These are phyloP conservation scores for Vitis riparia DNA, from an alignment of 164 flowering plant species.

Conservation along the genomic window DNA sequence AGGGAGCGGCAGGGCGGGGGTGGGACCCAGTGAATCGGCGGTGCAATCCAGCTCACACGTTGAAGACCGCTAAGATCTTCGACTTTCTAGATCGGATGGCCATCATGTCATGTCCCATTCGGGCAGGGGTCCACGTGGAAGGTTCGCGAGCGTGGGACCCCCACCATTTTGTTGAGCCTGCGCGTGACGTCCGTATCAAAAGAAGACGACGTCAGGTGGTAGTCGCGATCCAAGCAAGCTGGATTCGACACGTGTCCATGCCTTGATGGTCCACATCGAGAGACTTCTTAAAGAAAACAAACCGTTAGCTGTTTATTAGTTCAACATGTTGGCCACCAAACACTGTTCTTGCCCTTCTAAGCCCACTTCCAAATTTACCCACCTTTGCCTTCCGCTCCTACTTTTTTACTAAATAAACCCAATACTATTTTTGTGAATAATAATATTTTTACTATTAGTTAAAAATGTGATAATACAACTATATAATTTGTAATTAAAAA, in stretches of 20 bases:
- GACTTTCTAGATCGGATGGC: conserved; percentile 3
- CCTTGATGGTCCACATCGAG: neutral
- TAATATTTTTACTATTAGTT: too few relatives aligned
- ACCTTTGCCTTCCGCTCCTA: too few relatives aligned
- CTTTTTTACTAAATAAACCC: too few relatives aligned
- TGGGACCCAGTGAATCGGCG: too few relatives aligned
- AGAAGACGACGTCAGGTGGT: conserved; percentile 3
- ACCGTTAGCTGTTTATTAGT: neutral
- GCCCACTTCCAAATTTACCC: too few relatives aligned
- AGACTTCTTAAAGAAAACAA: neutral
- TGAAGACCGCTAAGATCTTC: too few relatives aligned
- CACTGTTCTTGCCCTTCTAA: too few relatives aligned
- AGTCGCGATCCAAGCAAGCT: conserved; percentile 7
- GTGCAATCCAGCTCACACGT: too few relatives aligned
- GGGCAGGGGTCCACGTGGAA: neutral
- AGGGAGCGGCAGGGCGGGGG: too few relatives aligned
- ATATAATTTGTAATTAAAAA: too few relatives aligned
- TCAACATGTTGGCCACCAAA: too few relatives aligned
- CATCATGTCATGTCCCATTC: neutral
- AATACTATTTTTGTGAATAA: neutral
- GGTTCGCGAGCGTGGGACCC: conserved; percentile 2
- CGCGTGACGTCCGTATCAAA: neutral
- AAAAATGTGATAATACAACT: too few relatives aligned
- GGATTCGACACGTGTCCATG: neutral
- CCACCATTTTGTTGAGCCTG: neutral